phyloP scores from a whole-genome alignment of 352 stramenopile genomes.

The Globisporangium apiculatum region DNA sequence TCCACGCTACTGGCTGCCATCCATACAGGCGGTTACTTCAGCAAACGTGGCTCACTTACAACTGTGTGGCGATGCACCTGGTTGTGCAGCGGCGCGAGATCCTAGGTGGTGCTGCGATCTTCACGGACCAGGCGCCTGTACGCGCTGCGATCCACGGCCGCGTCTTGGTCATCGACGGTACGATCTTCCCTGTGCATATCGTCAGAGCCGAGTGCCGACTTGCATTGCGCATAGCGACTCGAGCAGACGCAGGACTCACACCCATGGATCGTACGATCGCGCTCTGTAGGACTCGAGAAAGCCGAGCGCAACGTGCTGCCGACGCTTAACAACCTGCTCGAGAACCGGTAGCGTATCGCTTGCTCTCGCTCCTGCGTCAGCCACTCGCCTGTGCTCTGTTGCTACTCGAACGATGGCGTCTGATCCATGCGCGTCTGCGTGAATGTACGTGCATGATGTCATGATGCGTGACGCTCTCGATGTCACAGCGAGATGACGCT shows the following conservation, averaged over 20 bases:
- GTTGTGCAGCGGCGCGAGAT: constrained; percentile 55
- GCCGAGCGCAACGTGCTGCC: constrained; percentile 95
- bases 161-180: constrained; percentile 92
- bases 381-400: no score
- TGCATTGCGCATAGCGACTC: no score
- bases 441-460: no score
- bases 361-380: neutral
- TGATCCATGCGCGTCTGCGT: no score
- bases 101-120: constrained; percentile 62
- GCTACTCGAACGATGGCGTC: no score
- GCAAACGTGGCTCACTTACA: no score
- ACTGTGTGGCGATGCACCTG: neutral
- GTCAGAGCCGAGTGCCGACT: neutral
- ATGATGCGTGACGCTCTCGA: neutral
- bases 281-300: constrained; percentile 81
- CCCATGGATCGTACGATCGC: neutral
- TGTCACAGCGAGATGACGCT: constrained; percentile 85
- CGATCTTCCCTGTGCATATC: neutral
- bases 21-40: neutral
- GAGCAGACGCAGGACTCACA: neutral
- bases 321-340: constrained; percentile 96
- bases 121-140: constrained; percentile 90
- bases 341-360: constrained; percentile 70
- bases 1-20: neutral
- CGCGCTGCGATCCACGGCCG: constrained; percentile 90